Evolutionary conservation across 371 early-diverging fungal species (phyloP), one percentile per base, ranked within the genome.

Genomic region (Gilbertella persicaria): DNA sequence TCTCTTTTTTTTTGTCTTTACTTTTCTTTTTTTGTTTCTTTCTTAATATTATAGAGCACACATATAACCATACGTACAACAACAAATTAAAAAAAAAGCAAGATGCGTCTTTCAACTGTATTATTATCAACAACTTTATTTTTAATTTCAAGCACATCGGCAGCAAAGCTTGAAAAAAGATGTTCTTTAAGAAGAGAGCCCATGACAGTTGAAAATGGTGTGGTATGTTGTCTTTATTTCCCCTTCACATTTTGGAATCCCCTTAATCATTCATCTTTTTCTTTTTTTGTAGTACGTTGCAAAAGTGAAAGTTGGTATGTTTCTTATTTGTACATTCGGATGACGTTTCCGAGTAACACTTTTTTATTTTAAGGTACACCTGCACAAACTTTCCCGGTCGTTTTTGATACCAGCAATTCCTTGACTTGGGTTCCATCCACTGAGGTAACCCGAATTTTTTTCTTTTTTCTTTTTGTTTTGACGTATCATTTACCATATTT

Each of bases 371-470:
- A 44, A 65, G 77, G 77, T 42, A 61, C 71, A 29, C 77, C 73
- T 23, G 48, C 68, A 29, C 71, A 76, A 56, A 53, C 62, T 17
- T 76, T 73, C 39, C 48, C 62, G 20, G 73, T 76, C 16, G 55
- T 73, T 24, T 73, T 68, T 46, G 69, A 76, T 46, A 73, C 73
- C 30, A 60, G 67, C 23, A 66, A 67, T 16, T 63, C 69, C 21
- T 48, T 76, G 20, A 66, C 73, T 39, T 76, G 77, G 77, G 67
- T 76, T 10, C 77, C 77, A 29, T 61, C 73, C 5, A 55, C 62
- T 37, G 62, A 70, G 59, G 74, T 58, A 58, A 39, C 36, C 37
- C 10, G 29, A 23, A 9, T 21, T 53, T 19, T 54, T 39, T 50
- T 35, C 49, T 38, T 38, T 23, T 17, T n/a, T 43, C 35, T 29